A percentile compares a stretch with the other conserved stretches of the same genome.
Evolutionary conservation across 2,329 filamentous ascomycete genomes (phyloP).

Genomic region (Pyrenophora graminea): DNA sequence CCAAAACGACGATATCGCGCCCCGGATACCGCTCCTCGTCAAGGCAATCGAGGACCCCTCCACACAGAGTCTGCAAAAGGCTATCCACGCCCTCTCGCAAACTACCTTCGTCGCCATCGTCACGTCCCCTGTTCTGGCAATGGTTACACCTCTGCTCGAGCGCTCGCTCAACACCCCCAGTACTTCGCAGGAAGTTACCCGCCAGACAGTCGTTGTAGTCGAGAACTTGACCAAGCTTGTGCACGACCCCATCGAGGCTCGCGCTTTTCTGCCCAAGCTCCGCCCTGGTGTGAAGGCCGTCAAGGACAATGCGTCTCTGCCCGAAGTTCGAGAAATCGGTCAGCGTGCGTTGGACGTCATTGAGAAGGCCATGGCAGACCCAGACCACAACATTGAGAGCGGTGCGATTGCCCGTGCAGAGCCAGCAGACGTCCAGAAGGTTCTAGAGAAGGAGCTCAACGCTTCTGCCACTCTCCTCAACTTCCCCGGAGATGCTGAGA

Average conservation of each 20-base stretch:
- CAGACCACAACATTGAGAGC: constrained; percentile 59
- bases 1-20: constrained; percentile 94
- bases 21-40: constrained; percentile 87
- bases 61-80: constrained; percentile 84
- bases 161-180: constrained; percentile 88
- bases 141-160: constrained; percentile 92
- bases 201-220: constrained; percentile 93
- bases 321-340: constrained; percentile 91
- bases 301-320: constrained; percentile 83
- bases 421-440: constrained; percentile 71
- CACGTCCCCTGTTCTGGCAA: constrained; percentile 90
- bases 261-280: constrained; percentile 92
- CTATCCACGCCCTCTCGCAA: constrained; percentile 93
- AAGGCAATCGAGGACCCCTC: constrained; percentile 96
- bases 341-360: constrained; percentile 82
- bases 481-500: constrained; percentile 63
- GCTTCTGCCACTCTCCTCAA: constrained; percentile 66
- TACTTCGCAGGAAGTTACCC: constrained; percentile 90
- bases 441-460: constrained; percentile 77
- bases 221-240: constrained; percentile 99
- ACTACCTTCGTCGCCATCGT: constrained; percentile 98
- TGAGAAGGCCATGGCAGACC: constrained; percentile 81
- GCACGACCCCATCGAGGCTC: constrained; percentile 90
- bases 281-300: constrained; percentile 92
- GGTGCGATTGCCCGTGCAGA: constrained; percentile 67